Base-by-base conservation (phyloP, 768 basidiomycete species). In the Mycena floridula region DNA sequence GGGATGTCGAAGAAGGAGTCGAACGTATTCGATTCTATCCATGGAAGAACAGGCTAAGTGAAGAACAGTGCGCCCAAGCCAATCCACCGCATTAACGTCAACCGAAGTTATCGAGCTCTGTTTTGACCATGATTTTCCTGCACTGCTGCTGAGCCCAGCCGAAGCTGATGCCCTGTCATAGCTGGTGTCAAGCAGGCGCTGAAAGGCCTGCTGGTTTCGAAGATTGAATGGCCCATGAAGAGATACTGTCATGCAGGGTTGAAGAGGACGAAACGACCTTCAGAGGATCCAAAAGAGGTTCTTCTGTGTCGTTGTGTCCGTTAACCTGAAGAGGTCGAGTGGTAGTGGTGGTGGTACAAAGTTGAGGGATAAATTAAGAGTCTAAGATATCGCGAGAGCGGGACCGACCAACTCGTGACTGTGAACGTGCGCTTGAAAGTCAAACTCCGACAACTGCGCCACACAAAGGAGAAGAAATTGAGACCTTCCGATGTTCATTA, bases 141-240 rank as follows among this genome's bases (percentile, higher is more conserved):
- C 70, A 53, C 80, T 77, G 43, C 63, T 60, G 56, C 74, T 76
- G 50, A 47, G 55, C 37, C 50, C 54, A 57, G 54, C 44, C 48
- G 61, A 50, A 37, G 57, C 48, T 48, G 59, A 50, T 49, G 62
- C 60, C 30, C 61, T 62, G 46, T 63, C 69, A 41, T 74, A n/a
- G n/a, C n/a, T 68, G 49, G 56, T 53, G 54, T 85, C 79, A 55
- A 90, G 78, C 56, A 85, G 70, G 53, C 81, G 81, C 58, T 84
- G 83, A 62, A 90, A 90, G 41, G 76, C 82, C 62, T 80, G 79
- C 63, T 84, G 78, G 61, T 85, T 78, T 57, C 80, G 73, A 57
- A 81, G 76, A 60, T 70, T 61, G 58, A 86, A 85, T 63, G 79
- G 75, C 47, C 73, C 81, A 85, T 89, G 88, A 66, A 89, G 84